These are phyloP conservation scores for Fragilariopsis cylindrus DNA, from an alignment of 108 stramenopile species.

Conservation along the genomic window DNA sequence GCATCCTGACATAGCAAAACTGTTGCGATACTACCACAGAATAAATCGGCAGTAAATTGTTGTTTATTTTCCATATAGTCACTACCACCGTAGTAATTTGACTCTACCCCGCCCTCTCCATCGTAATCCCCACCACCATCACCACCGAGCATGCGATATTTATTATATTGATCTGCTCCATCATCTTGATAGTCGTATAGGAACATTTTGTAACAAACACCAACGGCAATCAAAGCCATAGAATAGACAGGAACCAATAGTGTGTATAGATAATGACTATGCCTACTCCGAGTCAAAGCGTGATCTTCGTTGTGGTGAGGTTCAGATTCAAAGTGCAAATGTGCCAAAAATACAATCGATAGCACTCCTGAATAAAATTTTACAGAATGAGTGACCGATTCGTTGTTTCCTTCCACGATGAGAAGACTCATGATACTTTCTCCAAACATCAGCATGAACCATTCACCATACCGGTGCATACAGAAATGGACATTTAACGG, in stretches of 20 bases:
- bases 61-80: slow-evolving; percentile 4
- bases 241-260: slow-evolving; percentile 34
- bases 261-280: slow-evolving; percentile 21
- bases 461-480: slow-evolving; percentile 79
- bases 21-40: slow-evolving; percentile 30
- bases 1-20: slow-evolving; percentile 33
- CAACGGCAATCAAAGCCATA: slow-evolving; percentile 38
- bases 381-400: slow-evolving; percentile 14
- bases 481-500: slow-evolving; percentile 57
- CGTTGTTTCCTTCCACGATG: slow-evolving; percentile 46
- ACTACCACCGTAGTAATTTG: background rate
- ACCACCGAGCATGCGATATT: background rate
- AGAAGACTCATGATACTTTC: slow-evolving; percentile 61
- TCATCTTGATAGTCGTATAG: slow-evolving; percentile 21
- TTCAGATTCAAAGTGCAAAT: slow-evolving; percentile 39
- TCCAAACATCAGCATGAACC: slow-evolving; percentile 75
- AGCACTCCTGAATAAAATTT: slow-evolving; percentile 33
- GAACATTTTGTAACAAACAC: slow-evolving; percentile 49
- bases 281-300: slow-evolving; percentile 33
- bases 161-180: background rate
- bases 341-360: slow-evolving; percentile 27
- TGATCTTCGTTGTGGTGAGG: slow-evolving; percentile 33
- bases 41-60: slow-evolving; percentile 33
- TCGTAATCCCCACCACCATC: background rate
- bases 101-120: slow-evolving; percentile 1